Evolutionary conservation across 2,329 filamentous ascomycete genomes (phyloP).

Genomic region (Drechslera avenae): DNA sequence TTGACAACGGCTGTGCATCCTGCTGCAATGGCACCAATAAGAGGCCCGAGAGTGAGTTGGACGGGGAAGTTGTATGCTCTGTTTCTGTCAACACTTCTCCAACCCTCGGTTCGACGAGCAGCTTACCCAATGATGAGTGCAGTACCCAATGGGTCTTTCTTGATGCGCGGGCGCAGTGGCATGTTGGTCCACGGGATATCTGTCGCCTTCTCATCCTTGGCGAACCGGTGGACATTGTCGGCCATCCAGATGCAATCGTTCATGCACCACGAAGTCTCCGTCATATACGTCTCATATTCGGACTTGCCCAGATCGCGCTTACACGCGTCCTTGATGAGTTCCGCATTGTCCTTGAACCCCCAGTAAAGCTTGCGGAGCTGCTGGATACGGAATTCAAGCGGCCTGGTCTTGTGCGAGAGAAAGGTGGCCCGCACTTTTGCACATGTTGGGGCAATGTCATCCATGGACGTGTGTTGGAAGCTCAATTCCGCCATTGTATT

Average conservation of each 20-base stretch:
- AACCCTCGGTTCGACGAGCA: neutral
- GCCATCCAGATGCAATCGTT: slow-evolving; percentile 81
- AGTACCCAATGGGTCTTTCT: slow-evolving; percentile 85
- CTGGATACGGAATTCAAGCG: slow-evolving; percentile 77
- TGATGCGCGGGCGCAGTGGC: slow-evolving; percentile 73
- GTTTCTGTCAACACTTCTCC: neutral
- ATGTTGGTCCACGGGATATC: slow-evolving; percentile 73
- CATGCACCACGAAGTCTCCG: slow-evolving; percentile 78
- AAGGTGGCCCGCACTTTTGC: slow-evolving; percentile 71
- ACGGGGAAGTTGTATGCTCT: slow-evolving; percentile 92
- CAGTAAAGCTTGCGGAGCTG: slow-evolving; percentile 96
- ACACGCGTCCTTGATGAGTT: slow-evolving; percentile 75
- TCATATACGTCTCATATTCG: slow-evolving; percentile 71
- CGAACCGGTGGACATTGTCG: slow-evolving; percentile 79
- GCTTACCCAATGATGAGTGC: slow-evolving; percentile 71
- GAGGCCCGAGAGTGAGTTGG: slow-evolving; percentile 75
- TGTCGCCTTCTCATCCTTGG: slow-evolving; percentile 76
- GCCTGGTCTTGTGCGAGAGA: slow-evolving; percentile 78
- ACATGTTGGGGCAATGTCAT: slow-evolving; percentile 40
- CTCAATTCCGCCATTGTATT: slow-evolving; percentile 17
- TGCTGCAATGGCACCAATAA: slow-evolving; percentile 88
- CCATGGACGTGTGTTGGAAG: slow-evolving; percentile 46
- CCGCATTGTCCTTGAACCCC: slow-evolving; percentile 79
- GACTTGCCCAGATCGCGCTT: slow-evolving; percentile 79
- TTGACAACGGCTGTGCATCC: slow-evolving; percentile 91